Base-by-base conservation (phyloP, 2,329 filamentous ascomycete genomes). In the Zalaria sp. region DNA sequence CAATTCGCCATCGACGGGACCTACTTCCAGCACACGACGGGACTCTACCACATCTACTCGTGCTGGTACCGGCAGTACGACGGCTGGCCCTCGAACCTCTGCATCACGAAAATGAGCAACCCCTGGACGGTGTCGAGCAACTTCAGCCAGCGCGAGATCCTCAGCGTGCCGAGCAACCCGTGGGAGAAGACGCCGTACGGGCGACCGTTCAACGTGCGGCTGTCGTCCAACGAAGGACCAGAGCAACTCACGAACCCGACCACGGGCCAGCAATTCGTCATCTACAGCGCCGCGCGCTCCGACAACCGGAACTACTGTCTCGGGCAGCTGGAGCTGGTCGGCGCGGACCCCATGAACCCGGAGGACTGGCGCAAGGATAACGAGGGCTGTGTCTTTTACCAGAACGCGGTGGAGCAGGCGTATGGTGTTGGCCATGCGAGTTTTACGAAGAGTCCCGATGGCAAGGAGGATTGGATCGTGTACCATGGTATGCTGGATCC, bases 1-100 rank as follows among this genome's bases (percentile, higher is more conserved):
- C 68, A 72, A 45, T 72, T 72, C 47, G 67, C 68, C 25, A 72
- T 72, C 44, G 68, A 72, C 42, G 69, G 68, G 7, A 72, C 68
- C 0, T 72, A 72, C 52, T 70, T 71, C 50, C 56, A 61, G 43
- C 63, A 71, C 50, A 48, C 48, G 2, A 54, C 56, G 4, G 57
- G 57, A 1, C 52, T 64, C 1, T 64, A 64, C 46, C 62, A 65
- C 44, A 53, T 65, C 48, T 65, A 65, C 46, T 58, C 53, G 18
- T 65, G 62, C 49, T 64, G 62, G 56, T 59, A 62, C 44, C 56
- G 53, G n/a, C 53, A 60, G 11, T 69, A 68, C 49, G 61, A 62
- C 32, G 63, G 58, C 38, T 72, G 68, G 68, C 69, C 69, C 7
- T 63, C 67, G 3, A 72, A 71, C 44, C 60, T 72, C 4, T 72